Percentiles rank a stretch among this genome's conserved stretches.
These are phyloP conservation scores for Paramecium tetraurelia DNA, from an alignment of 73 alveolate genomes.

Conservation along the genomic window DNA sequence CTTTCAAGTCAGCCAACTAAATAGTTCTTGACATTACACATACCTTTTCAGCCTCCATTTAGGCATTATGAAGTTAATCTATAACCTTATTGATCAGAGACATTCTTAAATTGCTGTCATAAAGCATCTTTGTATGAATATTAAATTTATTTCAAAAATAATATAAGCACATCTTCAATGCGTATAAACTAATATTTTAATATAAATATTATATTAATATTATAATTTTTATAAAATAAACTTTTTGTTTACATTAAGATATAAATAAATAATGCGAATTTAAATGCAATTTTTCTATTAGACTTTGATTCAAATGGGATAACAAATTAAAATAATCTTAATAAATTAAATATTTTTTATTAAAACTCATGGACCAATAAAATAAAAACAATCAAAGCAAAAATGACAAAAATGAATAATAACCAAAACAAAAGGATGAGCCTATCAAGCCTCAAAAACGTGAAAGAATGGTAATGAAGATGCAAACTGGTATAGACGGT, in stretches of 20 bases:
- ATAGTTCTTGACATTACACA: background rate
- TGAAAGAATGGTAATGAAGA: background rate
- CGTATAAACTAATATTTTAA: too few relatives aligned
- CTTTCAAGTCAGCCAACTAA: background rate
- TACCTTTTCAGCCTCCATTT: conserved; percentile 16
- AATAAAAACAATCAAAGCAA: background rate
- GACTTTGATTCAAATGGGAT: background rate
- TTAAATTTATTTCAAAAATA: background rate
- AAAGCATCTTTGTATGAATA: background rate
- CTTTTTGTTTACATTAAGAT: background rate
- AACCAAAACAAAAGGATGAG: background rate
- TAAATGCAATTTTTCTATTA: background rate
- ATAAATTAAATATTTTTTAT: background rate
- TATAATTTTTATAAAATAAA: too few relatives aligned
- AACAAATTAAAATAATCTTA: background rate
- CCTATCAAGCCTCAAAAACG: too few relatives aligned
- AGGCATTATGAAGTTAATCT: conserved; percentile 1
- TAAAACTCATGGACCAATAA: background rate
- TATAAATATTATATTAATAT: too few relatives aligned
- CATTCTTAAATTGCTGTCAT: background rate
- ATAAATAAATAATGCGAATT: background rate
- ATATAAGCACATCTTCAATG: background rate
- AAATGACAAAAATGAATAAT: background rate
- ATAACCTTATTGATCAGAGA: background rate
- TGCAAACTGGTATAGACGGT: background rate